Conservation (phyloP, 352 stramenopile genomes). For the Elongisporangium anandrum region DNA sequence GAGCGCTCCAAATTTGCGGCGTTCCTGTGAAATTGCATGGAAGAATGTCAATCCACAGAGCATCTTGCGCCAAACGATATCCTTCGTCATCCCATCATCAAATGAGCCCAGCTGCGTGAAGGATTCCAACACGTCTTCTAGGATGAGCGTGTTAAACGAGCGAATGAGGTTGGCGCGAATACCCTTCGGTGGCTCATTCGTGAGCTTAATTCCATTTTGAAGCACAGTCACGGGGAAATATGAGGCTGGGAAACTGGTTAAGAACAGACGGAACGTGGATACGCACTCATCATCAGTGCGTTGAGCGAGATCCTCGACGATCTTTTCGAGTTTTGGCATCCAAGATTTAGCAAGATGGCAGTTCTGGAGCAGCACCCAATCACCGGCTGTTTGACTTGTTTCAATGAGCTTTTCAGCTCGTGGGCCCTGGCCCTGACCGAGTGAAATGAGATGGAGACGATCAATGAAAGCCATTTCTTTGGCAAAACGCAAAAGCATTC, state of each 20-base stretch:
- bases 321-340: constrained; percentile 91
- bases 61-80: constrained; percentile 86
- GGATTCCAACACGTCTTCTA: constrained; percentile 60
- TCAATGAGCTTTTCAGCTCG: constrained; percentile 90
- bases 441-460: constrained; percentile 88
- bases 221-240: constrained; percentile 93
- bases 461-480: constrained; percentile 87
- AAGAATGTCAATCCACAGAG: constrained; percentile 91
- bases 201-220: constrained; percentile 93
- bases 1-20: constrained; percentile 91
- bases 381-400: constrained; percentile 65
- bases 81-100: constrained; percentile 57
- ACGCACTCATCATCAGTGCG: constrained; percentile 40
- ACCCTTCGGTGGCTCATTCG: constrained; percentile 91
- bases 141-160: constrained; percentile 87
- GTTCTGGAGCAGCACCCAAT: constrained; percentile 95
- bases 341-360: constrained; percentile 93
- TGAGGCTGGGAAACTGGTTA: constrained; percentile 89
- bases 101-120: constrained; percentile 53
- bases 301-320: constrained; percentile 84
- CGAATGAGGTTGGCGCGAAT: constrained; percentile 87
- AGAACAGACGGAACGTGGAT: constrained; percentile 87
- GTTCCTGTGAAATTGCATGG: constrained; percentile 93
- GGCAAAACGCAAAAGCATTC: constrained; percentile 91
- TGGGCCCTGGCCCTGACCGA: constrained; percentile 91